These are phyloP conservation scores for Solanum arcanum DNA, from an alignment of 257 asterid genomes.

Conservation along the genomic window DNA sequence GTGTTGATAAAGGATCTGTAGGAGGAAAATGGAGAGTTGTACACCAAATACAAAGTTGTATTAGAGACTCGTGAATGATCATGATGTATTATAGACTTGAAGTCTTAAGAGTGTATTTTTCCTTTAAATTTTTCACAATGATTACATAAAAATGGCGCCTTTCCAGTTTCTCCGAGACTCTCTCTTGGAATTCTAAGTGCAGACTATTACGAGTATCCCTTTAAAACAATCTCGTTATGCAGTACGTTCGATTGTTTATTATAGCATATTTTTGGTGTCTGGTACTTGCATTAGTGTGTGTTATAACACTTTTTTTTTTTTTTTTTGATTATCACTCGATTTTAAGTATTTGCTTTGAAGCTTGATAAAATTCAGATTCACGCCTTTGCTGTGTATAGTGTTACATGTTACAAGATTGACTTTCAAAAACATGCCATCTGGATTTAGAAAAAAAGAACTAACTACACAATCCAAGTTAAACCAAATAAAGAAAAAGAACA, in stretches of 20 bases:
- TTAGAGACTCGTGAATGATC: background rate
- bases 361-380: background rate
- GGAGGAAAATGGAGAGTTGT: background rate
- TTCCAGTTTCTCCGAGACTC: background rate
- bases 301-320: no score
- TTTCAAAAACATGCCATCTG: background rate
- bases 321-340: no score
- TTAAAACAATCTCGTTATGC: background rate
- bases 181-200: background rate
- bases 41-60: background rate
- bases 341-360: no score
- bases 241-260: background rate
- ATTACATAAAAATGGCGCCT: background rate
- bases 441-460: background rate
- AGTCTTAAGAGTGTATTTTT: background rate
- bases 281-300: background rate
- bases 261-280: no score
- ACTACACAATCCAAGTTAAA: background rate
- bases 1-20: background rate
- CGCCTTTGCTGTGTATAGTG: background rate
- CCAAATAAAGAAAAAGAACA: background rate
- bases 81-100: background rate
- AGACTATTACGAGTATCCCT: background rate
- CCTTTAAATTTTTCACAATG: background rate
- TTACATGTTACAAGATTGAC: background rate